Evolutionary conservation across 805 yeast species (phyloP).

Genomic region (Saturnispora halmiae): DNA sequence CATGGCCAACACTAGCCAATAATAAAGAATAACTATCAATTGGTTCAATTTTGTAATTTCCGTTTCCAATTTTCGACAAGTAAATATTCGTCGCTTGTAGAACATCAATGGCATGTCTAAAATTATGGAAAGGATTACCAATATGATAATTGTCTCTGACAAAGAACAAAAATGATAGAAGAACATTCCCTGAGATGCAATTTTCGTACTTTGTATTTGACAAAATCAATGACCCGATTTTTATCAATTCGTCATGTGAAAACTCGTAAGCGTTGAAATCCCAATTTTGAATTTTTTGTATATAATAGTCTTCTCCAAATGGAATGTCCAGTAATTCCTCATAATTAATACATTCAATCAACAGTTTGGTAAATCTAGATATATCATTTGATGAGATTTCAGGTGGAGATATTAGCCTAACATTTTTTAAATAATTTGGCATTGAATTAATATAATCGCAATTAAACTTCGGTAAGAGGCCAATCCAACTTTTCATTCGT

Average conservation of each 20-base stretch:
- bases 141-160: conserved; percentile 72
- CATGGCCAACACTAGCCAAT: conserved; percentile 88
- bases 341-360: conserved; percentile 27
- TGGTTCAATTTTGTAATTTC: conserved; percentile 12
- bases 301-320: conserved; percentile 19
- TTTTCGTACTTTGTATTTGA: conserved; percentile 12
- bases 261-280: conserved; percentile 62
- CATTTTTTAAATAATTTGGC: conserved; percentile 23
- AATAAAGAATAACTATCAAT: conserved; percentile 50
- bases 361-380: conserved; percentile 14
- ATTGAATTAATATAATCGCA: conserved; percentile 28
- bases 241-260: conserved; percentile 54
- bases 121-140: conserved; percentile 89
- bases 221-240: conserved; percentile 50
- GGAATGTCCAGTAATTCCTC: conserved; percentile 20
- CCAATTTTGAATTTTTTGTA: conserved; percentile 45
- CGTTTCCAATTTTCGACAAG: conserved; percentile 22
- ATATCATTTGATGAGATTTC: conserved; percentile 5
- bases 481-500: conserved; percentile 36
- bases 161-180: conserved; percentile 42
- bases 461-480: conserved; percentile 15
- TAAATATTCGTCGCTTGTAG: conserved; percentile 79
- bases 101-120: conserved; percentile 92
- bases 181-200: background rate
- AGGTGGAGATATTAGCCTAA: background rate